phyloP scores from a whole-genome alignment of 306 rosid genomes.

The Cucumis hystrix region DNA sequence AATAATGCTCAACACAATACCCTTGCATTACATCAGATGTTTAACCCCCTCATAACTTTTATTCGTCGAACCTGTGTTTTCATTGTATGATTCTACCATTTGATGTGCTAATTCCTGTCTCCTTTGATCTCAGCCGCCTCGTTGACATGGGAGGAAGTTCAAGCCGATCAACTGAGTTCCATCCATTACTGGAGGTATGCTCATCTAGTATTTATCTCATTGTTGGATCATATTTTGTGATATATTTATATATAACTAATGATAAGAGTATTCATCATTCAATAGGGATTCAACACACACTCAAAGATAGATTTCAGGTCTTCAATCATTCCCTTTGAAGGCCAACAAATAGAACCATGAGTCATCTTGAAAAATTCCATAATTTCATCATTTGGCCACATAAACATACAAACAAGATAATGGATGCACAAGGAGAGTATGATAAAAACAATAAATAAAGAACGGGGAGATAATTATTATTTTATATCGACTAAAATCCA shows the following conservation, averaged over 20 bases:
- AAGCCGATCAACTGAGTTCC: not conserved
- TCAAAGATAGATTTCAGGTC: not conserved
- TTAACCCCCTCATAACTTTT: not conserved
- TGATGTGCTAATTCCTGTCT: not conserved
- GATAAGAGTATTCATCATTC: not conserved
- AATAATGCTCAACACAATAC: not conserved
- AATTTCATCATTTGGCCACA: not conserved
- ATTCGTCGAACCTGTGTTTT: not conserved
- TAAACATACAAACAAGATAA: not conserved
- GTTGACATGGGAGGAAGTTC: not conserved
- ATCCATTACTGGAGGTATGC: not conserved
- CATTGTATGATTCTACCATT: not conserved
- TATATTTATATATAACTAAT: too few relatives aligned
- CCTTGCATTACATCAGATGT: not conserved
- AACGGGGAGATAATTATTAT: not conserved
- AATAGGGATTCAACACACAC: not conserved
- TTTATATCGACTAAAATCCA: not conserved
- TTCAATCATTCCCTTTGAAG: not conserved
- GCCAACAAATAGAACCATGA: not conserved
- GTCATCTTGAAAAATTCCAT: not conserved
- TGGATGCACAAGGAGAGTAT: not conserved
- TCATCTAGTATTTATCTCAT: not conserved
- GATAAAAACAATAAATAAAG: not conserved
- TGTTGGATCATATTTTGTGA: too few relatives aligned
- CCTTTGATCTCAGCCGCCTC: not conserved